Percentiles rank a stretch among this genome's conserved stretches.
These are phyloP conservation scores for Phytophthora crassamura DNA, from an alignment of 352 stramenopile genomes.

Conservation along the genomic window DNA sequence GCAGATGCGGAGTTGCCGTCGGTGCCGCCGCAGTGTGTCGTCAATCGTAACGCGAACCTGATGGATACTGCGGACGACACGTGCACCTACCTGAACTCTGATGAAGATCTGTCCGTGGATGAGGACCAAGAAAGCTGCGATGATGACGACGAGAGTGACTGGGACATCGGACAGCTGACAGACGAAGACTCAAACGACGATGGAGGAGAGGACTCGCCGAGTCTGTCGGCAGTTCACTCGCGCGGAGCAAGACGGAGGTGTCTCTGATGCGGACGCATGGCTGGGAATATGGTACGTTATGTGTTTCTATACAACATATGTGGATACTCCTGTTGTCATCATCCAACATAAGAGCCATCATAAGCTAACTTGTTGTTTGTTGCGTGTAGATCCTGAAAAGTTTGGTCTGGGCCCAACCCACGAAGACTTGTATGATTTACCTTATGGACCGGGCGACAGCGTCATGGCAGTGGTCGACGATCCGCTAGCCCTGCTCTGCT, in stretches of 20 bases:
- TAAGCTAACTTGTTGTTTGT: background rate
- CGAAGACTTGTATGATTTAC: background rate
- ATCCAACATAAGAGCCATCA: slow-evolving; percentile 4
- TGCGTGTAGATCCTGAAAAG: background rate
- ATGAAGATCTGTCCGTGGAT: background rate
- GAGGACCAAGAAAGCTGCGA: background rate
- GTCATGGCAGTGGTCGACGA: background rate
- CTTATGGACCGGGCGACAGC: slow-evolving; percentile 11
- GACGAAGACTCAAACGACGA: slow-evolving; percentile 2
- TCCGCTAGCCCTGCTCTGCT: slow-evolving; percentile 19
- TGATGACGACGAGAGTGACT: background rate
- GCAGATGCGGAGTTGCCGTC: slow-evolving; percentile 2
- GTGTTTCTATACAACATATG: background rate
- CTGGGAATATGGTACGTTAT: slow-evolving; percentile 9
- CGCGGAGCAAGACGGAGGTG: background rate
- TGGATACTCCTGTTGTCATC: background rate
- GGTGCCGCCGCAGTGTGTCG: background rate
- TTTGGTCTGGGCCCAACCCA: slow-evolving; percentile 3
- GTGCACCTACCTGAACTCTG: slow-evolving; percentile 1
- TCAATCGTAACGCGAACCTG: background rate
- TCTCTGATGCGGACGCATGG: background rate
- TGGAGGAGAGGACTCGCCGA: background rate
- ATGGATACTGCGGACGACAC: background rate
- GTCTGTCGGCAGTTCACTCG: background rate
- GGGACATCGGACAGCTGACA: background rate